A percentile compares a stretch with the other conserved stretches of the same genome.
Evolutionary conservation across 2,329 filamentous ascomycete genomes (phyloP).

Genomic region (Blastomyces emzantsi): DNA sequence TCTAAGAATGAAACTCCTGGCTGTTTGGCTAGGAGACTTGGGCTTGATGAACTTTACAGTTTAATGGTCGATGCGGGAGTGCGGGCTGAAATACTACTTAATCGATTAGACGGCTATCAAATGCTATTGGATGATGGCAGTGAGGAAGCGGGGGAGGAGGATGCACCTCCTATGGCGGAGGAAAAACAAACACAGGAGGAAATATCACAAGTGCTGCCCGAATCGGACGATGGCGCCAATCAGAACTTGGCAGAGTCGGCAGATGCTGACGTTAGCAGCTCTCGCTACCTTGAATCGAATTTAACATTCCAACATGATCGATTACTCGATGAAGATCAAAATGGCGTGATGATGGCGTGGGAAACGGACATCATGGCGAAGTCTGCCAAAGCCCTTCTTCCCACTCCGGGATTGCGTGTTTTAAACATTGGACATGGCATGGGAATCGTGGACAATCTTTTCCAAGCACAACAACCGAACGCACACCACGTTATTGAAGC

Average conservation of each 20-base stretch:
- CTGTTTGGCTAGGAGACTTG: conserved; percentile 65
- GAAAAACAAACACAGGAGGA: conserved; percentile 30
- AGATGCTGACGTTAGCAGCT: conserved; percentile 47
- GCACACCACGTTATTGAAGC: conserved; percentile 81
- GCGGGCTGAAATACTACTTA: conserved; percentile 77
- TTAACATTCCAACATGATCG: conserved; percentile 57
- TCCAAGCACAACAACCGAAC: conserved; percentile 57
- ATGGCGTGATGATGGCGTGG: conserved; percentile 93
- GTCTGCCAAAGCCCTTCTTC: conserved; percentile 59
- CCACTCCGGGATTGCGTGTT: conserved; percentile 55
- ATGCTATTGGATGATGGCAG: conserved; percentile 47
- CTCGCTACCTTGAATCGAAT: conserved; percentile 58
- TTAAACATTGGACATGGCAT: conserved; percentile 87
- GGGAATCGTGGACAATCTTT: conserved; percentile 75
- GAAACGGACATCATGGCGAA: conserved; percentile 77
- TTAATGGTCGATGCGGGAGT: conserved; percentile 84
- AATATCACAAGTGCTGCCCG: conserved; percentile 15
- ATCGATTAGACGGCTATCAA: conserved; percentile 73
- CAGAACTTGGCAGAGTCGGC: conserved; percentile 13
- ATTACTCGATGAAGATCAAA: conserved; percentile 63
- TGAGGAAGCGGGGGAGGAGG: conserved; percentile 30
- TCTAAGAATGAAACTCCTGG: conserved; percentile 80
- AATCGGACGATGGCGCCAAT: conserved; percentile 21
- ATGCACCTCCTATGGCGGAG: conserved; percentile 22
- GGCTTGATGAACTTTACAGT: conserved; percentile 63